Evolutionary conservation across 1,139 yeast species (phyloP).

Genomic region (Yamadazyma jaroonii): DNA sequence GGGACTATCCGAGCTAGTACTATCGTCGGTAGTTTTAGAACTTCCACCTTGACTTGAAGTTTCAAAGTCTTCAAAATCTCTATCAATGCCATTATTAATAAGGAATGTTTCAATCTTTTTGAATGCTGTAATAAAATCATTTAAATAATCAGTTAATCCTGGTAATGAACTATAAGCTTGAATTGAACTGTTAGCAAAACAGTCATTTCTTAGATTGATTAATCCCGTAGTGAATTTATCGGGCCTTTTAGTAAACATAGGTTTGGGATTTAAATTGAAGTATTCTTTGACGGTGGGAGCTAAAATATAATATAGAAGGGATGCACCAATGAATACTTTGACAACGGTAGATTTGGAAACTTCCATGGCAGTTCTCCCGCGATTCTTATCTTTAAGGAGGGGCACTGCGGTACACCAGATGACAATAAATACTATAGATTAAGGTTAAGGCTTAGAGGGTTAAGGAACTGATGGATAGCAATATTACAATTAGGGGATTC

Average conservation of each 20-base stretch:
- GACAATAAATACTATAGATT: no score
- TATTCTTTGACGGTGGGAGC: constrained; percentile 8
- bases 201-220: constrained; percentile 78
- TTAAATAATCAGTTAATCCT: constrained; percentile 59
- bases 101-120: constrained; percentile 27
- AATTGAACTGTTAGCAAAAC: constrained; percentile 88
- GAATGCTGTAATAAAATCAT: constrained; percentile 32
- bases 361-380: no score
- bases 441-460: background rate
- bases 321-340: background rate
- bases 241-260: constrained; percentile 55
- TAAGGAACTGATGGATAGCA: background rate
- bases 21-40: constrained; percentile 5
- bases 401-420: no score
- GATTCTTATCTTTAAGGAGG: no score
- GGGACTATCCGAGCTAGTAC: constrained; percentile 6
- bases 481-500: no score
- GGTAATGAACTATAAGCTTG: constrained; percentile 81
- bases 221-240: constrained; percentile 81
- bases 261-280: background rate
- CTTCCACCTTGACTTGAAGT: constrained; percentile 7
- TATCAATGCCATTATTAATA: constrained; percentile 20
- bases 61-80: constrained; percentile 12
- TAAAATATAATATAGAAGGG: constrained; percentile 11
- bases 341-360: background rate